Percentiles rank a stretch among this genome's conserved stretches.
Conservation (phyloP, 2,329 filamentous ascomycete genomes). For the Aciculosporium take region DNA sequence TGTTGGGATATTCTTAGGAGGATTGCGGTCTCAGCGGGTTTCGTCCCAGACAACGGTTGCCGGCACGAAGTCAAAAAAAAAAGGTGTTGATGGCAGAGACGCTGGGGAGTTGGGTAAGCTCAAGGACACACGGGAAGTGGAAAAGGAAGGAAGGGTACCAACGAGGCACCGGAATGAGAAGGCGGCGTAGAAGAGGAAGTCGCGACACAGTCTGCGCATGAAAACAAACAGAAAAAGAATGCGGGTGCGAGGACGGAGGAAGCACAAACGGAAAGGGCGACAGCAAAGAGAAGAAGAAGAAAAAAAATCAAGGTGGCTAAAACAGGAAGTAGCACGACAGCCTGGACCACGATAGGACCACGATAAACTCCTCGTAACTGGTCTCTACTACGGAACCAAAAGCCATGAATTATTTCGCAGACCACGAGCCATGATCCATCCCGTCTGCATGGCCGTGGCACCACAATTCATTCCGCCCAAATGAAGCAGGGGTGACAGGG, state of each 20-base stretch:
- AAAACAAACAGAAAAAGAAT: not conserved
- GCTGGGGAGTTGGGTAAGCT: not conserved
- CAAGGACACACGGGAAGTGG: constrained; percentile 4
- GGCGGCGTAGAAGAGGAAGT: constrained; percentile 4
- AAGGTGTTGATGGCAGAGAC: not conserved
- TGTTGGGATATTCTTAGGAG: not conserved
- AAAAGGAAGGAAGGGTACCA: constrained; percentile 1
- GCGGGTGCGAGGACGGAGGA: not conserved
- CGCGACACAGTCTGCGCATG: constrained; percentile 5
- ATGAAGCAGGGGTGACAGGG: constrained; percentile 3
- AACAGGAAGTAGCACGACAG: too few species aligned
- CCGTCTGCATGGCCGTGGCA: constrained; percentile 1
- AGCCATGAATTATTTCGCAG: too few species aligned
- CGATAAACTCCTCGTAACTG: not conserved
- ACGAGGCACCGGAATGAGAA: constrained; percentile 2
- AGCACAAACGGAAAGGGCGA: not conserved
- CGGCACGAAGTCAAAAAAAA: constrained; percentile 1
- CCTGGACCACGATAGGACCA: not conserved
- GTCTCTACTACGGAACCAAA: too few species aligned
- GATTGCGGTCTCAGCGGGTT: not conserved
- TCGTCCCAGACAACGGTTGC: constrained; percentile 1
- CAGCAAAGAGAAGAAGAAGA: not conserved
- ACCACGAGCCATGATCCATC: not conserved
- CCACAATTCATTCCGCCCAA: not conserved
- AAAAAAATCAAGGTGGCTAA: not conserved